Conservation (phyloP, 2,329 filamentous ascomycete genomes). For the Torrubiellomyces zombiae region DNA sequence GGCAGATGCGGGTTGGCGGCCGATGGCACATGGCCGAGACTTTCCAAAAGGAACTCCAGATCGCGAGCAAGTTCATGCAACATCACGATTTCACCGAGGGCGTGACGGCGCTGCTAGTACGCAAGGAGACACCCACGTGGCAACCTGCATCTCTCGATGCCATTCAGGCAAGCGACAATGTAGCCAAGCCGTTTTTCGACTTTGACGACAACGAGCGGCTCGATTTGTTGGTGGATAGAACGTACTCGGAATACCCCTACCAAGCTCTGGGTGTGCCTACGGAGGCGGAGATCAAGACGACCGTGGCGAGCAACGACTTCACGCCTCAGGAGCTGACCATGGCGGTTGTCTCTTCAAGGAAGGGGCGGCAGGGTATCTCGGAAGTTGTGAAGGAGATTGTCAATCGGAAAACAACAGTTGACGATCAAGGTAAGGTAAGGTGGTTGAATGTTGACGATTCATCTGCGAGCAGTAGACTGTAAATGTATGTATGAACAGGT, state of each 20-base stretch:
- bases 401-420: slow-evolving; percentile 38
- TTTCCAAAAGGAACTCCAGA: slow-evolving; percentile 72
- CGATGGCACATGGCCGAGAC: slow-evolving; percentile 70
- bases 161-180: slow-evolving; percentile 34
- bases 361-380: slow-evolving; percentile 51
- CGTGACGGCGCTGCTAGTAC: slow-evolving; percentile 64
- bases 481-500: slow-evolving; percentile 5
- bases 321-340: slow-evolving; percentile 42
- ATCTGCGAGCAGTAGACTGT: slow-evolving; percentile 18
- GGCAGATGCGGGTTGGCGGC: slow-evolving; percentile 62
- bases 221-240: slow-evolving; percentile 40
- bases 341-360: slow-evolving; percentile 41
- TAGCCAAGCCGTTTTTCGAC: slow-evolving; percentile 54
- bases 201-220: slow-evolving; percentile 30
- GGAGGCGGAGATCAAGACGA: slow-evolving; percentile 40
- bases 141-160: slow-evolving; percentile 55
- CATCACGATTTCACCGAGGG: slow-evolving; percentile 86
- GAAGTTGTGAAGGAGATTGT: slow-evolving; percentile 55
- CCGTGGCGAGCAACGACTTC: slow-evolving; percentile 23
- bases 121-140: slow-evolving; percentile 59
- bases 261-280: slow-evolving; percentile 52
- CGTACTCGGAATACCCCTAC: slow-evolving; percentile 63
- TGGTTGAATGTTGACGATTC: slow-evolving; percentile 18
- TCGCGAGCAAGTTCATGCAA: slow-evolving; percentile 77
- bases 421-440: slow-evolving; percentile 23